Evolutionary conservation across 495 filamentous ascomycete species (phyloP), one percentile per base, ranked within the genome.

Genomic region (Zalerion maritima): DNA sequence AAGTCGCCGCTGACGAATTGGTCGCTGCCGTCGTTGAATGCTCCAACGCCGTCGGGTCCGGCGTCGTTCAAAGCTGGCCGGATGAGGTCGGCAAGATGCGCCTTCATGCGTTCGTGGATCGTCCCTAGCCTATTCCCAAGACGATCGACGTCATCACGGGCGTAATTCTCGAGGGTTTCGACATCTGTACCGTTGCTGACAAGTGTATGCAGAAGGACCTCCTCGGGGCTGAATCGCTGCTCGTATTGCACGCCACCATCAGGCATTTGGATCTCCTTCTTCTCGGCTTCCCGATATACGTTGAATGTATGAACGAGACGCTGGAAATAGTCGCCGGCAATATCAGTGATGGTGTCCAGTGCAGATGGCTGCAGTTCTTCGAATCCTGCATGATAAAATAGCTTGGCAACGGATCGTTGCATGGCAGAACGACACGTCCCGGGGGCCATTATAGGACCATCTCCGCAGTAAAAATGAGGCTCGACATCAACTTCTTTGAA

Each of bases 1-100:
- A 94, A 99, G 46, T 96, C 87, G 28, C 89, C 89, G 21, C 80
- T 81, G 29, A 94, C 72, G 42, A 99, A 99, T 51, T 96, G 87
- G 39, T 99, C 89, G 43, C 84, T 93, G 34, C 86, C 87, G 45
- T 99, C 89, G 35, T 85, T 75, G 57, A 99, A 99, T 1, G 84
- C 80, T 35, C 74, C 77, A 4, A 76, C 81, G 12, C 91, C 89
- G 47, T 96, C 91, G 18, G 75, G 73, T 26, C 78, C 76, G 19
- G 60, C 73, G 44, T 87, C 79, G 5, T 33, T 32, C 14, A 96
- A 73, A 28, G 86, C 89, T 25, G 89, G 89, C 11, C 89, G 83
- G 18, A 94, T 64, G 12, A 96, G 70, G 41, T 99, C 89, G 17
- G 83, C 72, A 21, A 94, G 67, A 49, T 96, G 76, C 5, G 73